Evolutionary conservation across 1,284 basidiomycete genomes (phyloP).

Genomic region (Puccinia coronata): DNA sequence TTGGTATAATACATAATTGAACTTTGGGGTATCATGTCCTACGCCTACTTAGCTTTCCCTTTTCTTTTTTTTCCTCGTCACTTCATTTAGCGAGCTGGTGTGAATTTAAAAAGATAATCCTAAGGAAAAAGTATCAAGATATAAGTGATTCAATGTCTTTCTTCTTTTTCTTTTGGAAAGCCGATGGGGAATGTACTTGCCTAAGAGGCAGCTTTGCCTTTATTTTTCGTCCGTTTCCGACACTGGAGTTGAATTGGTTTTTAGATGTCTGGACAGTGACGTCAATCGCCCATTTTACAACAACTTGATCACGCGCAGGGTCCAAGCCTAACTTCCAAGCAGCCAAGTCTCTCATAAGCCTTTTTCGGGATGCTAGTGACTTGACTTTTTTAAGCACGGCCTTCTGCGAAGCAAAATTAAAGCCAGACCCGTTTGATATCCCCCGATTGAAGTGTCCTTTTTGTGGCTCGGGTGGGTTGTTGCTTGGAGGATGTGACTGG

Average conservation of each 20-base stretch:
- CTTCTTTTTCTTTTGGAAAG: background rate
- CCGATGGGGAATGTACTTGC: background rate
- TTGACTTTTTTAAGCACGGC: background rate
- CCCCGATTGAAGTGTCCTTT: background rate
- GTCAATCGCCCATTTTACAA: background rate
- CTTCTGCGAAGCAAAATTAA: background rate
- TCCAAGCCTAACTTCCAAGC: background rate
- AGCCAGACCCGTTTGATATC: constrained; percentile 6
- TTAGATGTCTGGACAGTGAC: background rate
- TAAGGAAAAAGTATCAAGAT: background rate
- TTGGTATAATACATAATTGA: no score
- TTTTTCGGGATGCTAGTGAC: background rate
- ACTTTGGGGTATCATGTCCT: no score
- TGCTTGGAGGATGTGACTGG: background rate
- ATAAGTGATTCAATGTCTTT: background rate
- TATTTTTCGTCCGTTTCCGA: background rate
- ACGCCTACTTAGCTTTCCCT: no score
- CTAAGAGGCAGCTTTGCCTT: constrained; percentile 7
- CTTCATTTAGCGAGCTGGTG: background rate
- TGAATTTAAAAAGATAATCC: background rate
- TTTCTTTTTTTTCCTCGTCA: no score
- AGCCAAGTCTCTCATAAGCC: constrained; percentile 1
- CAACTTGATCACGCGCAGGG: constrained; percentile 1
- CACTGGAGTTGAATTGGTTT: background rate
- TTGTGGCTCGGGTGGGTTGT: background rate